Percentiles rank a stretch among this genome's conserved stretches.
phyloP scores from a whole-genome alignment of 2,329 filamentous ascomycete species.

The Phyllosticta paracitricarpa region DNA sequence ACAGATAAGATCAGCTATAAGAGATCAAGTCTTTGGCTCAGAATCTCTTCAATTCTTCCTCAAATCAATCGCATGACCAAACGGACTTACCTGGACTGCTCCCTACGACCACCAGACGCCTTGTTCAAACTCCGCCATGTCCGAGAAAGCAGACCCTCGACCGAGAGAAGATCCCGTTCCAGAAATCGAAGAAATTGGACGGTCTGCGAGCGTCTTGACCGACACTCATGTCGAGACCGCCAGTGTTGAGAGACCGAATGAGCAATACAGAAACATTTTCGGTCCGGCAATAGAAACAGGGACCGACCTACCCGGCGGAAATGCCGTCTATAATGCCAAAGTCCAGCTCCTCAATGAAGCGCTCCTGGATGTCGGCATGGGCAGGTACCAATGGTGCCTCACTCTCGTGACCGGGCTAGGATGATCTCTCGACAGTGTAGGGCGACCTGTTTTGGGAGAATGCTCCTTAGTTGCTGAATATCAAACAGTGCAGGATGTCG shows the following conservation, averaged over 20 bases:
- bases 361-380: conserved; percentile 13
- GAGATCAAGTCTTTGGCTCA: background rate
- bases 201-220: background rate
- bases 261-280: conserved; percentile 3
- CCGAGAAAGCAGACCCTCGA: background rate
- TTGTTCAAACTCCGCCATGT: background rate
- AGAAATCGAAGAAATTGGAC: background rate
- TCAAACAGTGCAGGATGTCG: conserved; percentile 6
- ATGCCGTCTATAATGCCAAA: conserved; percentile 12
- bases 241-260: background rate
- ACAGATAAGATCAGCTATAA: background rate
- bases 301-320: conserved; percentile 7
- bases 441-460: background rate
- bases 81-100: background rate
- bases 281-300: conserved; percentile 1
- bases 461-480: background rate
- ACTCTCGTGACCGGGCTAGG: conserved; percentile 11
- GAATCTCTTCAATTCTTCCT: background rate
- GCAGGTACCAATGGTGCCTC: conserved; percentile 12
- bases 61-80: background rate
- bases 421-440: conserved; percentile 12
- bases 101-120: background rate
- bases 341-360: conserved; percentile 12
- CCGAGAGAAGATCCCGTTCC: background rate
- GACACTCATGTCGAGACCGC: background rate